phyloP scores from a whole-genome alignment of 1,139 yeast species.

The Yamadazyma sp. region DNA sequence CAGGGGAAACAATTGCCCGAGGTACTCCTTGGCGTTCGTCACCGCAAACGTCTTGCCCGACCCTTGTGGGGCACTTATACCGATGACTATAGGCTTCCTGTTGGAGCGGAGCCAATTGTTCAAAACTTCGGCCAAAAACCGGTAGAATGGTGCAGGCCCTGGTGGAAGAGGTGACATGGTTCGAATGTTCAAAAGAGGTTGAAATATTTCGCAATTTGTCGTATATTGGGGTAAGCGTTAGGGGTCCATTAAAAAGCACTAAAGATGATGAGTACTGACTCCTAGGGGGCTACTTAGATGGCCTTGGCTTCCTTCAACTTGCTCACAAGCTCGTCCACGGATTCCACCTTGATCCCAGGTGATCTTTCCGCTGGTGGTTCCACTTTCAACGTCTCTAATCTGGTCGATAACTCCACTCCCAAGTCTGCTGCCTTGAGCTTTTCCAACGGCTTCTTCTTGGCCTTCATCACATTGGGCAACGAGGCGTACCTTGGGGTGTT shows the following conservation, averaged over 20 bases:
- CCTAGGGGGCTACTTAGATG: constrained; percentile 31
- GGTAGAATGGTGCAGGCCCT: constrained; percentile 9
- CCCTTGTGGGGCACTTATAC: constrained; percentile 89
- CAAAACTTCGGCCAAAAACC: constrained; percentile 4
- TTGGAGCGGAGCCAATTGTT: not conserved
- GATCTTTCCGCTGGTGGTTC: constrained; percentile 83
- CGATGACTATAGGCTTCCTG: constrained; percentile 54
- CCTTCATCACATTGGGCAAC: constrained; percentile 95
- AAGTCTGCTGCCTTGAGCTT: constrained; percentile 69
- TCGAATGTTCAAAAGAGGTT: not conserved
- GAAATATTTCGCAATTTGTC: not conserved
- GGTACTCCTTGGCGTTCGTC: constrained; percentile 32
- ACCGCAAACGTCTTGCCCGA: constrained; percentile 83
- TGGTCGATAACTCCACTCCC: constrained; percentile 61
- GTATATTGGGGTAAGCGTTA: no score
- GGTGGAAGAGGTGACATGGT: constrained; percentile 5
- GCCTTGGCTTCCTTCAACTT: constrained; percentile 75
- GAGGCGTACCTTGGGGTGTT: constrained; percentile 94
- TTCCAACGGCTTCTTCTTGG: constrained; percentile 91
- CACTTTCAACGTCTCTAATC: constrained; percentile 70
- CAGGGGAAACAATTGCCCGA: constrained; percentile 34
- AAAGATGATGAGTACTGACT: no score
- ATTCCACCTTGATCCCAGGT: constrained; percentile 77
- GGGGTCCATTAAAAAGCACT: no score
- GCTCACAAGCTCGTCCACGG: constrained; percentile 77